Percentiles rank a stretch among this genome's conserved stretches.
phyloP scores from a whole-genome alignment of 495 filamentous ascomycete genomes.

The Lophiotrema nucula region DNA sequence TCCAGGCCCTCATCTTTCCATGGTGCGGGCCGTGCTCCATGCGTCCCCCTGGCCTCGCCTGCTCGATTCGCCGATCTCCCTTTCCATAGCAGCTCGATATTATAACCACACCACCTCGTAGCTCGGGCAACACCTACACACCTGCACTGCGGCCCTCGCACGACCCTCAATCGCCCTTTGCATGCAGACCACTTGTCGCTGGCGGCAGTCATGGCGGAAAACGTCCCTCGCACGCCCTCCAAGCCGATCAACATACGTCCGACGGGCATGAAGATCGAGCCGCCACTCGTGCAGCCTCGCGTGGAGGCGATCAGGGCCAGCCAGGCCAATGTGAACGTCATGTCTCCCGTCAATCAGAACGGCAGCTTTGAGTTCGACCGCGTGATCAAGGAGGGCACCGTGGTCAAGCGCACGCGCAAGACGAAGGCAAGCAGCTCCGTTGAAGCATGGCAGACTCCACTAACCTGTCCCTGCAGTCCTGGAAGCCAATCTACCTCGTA shows the following conservation, averaged over 20 bases:
- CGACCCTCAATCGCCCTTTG: conserved; percentile 1
- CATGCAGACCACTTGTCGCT: conserved; percentile 3
- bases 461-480: conserved; percentile 52
- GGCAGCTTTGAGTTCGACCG: conserved; percentile 94
- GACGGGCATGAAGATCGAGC: conserved; percentile 27
- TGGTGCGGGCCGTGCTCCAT: conserved; percentile 7
- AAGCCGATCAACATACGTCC: conserved; percentile 14
- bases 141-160: neutral
- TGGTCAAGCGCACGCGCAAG: conserved; percentile 84
- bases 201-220: conserved; percentile 24
- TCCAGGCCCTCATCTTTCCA: neutral
- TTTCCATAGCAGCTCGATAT: neutral
- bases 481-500: conserved; percentile 88
- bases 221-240: conserved; percentile 6
- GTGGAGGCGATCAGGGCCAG: conserved; percentile 42
- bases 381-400: conserved; percentile 81
- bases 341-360: conserved; percentile 87
- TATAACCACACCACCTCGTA: conserved; percentile 6
- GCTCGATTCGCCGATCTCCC: conserved; percentile 6
- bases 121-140: neutral
- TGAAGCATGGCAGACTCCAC: too few relatives aligned
- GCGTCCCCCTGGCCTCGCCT: conserved; percentile 26
- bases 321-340: conserved; percentile 56
- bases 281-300: conserved; percentile 16
- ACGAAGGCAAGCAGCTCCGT: conserved; percentile 68